Evolutionary conservation across 2,329 filamentous ascomycete genomes (phyloP).

Genomic region (Ophiostoma sp.): DNA sequence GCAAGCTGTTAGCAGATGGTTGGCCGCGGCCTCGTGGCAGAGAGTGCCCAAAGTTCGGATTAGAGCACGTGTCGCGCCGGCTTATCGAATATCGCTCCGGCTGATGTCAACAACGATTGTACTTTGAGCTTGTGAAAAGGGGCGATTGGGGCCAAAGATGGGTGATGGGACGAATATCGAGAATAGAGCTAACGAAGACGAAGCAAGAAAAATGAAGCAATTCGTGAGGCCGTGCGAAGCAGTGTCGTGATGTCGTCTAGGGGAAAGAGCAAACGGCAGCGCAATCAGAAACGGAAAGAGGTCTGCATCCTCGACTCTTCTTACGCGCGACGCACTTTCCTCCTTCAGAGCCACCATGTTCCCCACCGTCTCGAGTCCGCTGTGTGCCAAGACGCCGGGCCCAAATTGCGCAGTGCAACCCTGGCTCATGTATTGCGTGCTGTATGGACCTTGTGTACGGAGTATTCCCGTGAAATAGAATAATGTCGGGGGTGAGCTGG

Average conservation of each 20-base stretch:
- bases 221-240: background rate
- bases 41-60: background rate
- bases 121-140: background rate
- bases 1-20: background rate
- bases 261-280: background rate
- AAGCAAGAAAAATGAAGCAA: background rate
- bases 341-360: background rate
- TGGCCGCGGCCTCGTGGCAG: conserved; percentile 3
- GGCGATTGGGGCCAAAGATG: background rate
- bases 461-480: background rate
- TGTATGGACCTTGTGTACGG: background rate
- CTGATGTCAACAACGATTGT: background rate
- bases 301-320: background rate
- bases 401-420: background rate
- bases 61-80: too few species aligned
- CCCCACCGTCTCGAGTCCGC: conserved; percentile 4
- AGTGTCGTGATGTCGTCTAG: background rate
- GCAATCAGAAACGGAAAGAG: background rate
- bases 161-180: background rate
- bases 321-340: conserved; percentile 1
- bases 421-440: background rate
- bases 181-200: background rate
- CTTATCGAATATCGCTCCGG: too few species aligned
- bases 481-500: too few species aligned
- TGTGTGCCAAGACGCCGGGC: conserved; percentile 1